These are phyloP conservation scores for Lasiodiplodia sp. DNA, from an alignment of 2,329 filamentous ascomycete genomes.

Conservation along the genomic window DNA sequence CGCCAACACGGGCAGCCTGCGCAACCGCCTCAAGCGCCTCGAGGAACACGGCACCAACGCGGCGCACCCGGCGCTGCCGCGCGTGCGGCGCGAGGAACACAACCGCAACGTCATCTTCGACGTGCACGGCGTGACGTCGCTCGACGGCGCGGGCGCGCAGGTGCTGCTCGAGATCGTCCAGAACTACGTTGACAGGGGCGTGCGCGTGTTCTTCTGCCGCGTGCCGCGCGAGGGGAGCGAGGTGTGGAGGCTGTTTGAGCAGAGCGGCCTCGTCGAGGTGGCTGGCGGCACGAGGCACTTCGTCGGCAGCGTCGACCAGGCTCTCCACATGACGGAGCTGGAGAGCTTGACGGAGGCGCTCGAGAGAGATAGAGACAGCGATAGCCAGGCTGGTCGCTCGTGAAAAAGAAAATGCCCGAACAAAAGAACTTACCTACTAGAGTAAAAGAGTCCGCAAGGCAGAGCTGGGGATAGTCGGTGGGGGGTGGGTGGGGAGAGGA, in stretches of 20 bases:
- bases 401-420: not conserved
- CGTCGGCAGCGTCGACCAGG: conserved; percentile 83
- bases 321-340: conserved; percentile 79
- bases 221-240: conserved; percentile 57
- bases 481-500: too few species aligned
- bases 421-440: not conserved
- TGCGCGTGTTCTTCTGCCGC: conserved; percentile 77
- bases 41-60: conserved; percentile 88
- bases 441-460: not conserved
- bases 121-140: conserved; percentile 93
- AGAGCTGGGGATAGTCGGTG: not conserved
- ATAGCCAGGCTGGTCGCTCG: not conserved
- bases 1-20: conserved; percentile 93
- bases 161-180: conserved; percentile 89
- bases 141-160: conserved; percentile 93
- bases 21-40: conserved; percentile 79
- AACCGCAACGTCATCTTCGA: conserved; percentile 96
- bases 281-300: conserved; percentile 82
- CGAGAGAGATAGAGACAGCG: not conserved
- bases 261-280: conserved; percentile 83
- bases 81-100: conserved; percentile 76
- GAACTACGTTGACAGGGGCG: conserved; percentile 77
- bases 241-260: conserved; percentile 76
- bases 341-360: conserved; percentile 57
- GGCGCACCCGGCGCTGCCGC: conserved; percentile 86